These are phyloP conservation scores for Lactarius sp. DNA, from an alignment of 768 basidiomycete species.

Conservation along the genomic window DNA sequence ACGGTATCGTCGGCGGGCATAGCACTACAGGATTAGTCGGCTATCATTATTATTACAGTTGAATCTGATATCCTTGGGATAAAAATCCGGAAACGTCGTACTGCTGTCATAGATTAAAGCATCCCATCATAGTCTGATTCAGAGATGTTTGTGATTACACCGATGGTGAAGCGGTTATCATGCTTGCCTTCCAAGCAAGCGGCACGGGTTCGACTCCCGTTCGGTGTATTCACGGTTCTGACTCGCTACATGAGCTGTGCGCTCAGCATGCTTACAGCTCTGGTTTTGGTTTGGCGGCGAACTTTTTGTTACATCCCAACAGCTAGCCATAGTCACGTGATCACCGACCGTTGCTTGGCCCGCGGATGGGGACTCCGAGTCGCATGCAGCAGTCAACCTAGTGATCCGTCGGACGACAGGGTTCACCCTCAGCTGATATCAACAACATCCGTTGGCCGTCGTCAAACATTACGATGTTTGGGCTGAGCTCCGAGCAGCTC, in stretches of 20 bases:
- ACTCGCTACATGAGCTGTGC: too few relatives aligned
- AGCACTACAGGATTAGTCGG: not conserved
- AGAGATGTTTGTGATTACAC: slow-evolving; percentile 5
- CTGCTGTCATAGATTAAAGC: too few relatives aligned
- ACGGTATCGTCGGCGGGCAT: slow-evolving; percentile 11
- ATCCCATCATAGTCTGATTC: not conserved
- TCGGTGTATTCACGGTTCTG: slow-evolving; percentile 18
- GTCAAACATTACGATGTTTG: not conserved
- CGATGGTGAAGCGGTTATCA: slow-evolving; percentile 33
- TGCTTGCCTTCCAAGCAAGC: slow-evolving; percentile 36
- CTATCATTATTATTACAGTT: not conserved
- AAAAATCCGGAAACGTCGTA: too few relatives aligned
- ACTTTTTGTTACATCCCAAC: not conserved
- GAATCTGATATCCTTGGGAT: too few relatives aligned
- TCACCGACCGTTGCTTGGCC: too few relatives aligned
- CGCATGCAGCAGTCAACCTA: too few relatives aligned
- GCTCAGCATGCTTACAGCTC: too few relatives aligned
- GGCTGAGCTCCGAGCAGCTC: not conserved
- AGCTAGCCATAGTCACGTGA: too few relatives aligned
- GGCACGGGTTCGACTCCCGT: slow-evolving; percentile 32
- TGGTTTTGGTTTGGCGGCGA: not conserved
- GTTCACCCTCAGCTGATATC: not conserved
- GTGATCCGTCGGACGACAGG: too few relatives aligned
- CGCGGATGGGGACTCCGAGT: too few relatives aligned
- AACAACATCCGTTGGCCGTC: too few relatives aligned